phyloP scores from a whole-genome alignment of 495 filamentous ascomycete species.

The Penicillium coffeae region DNA sequence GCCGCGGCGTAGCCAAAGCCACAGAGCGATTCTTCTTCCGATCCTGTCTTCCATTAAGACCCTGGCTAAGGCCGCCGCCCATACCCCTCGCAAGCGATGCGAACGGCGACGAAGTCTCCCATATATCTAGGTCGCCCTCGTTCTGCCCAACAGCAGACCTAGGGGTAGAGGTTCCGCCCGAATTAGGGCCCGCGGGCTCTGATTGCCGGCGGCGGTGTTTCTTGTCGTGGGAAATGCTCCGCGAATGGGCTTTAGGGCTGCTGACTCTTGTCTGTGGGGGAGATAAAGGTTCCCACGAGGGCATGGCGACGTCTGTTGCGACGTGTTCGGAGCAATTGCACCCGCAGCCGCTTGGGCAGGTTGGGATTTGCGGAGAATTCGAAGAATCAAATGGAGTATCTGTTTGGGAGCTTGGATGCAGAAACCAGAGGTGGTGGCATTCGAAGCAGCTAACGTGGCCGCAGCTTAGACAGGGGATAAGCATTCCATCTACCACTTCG shows the following conservation, averaged over 20 bases:
- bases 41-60: constrained; percentile 32
- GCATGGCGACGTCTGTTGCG: constrained; percentile 25
- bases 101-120: constrained; percentile 42
- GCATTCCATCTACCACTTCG: constrained; percentile 44
- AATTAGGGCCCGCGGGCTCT: constrained; percentile 13
- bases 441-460: constrained; percentile 50
- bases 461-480: constrained; percentile 49
- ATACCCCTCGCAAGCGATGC: constrained; percentile 45
- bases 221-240: constrained; percentile 15
- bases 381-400: neutral
- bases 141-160: constrained; percentile 18
- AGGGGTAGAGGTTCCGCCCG: constrained; percentile 7
- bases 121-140: constrained; percentile 37
- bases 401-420: constrained; percentile 11
- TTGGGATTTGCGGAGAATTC: constrained; percentile 10
- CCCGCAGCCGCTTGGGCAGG: constrained; percentile 48
- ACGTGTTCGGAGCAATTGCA: constrained; percentile 47
- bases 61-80: constrained; percentile 41
- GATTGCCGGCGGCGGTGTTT: constrained; percentile 21
- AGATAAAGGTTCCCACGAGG: constrained; percentile 18
- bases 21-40: constrained; percentile 23
- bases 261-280: constrained; percentile 3
- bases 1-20: constrained; percentile 9
- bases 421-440: constrained; percentile 44
- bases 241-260: neutral